A percentile compares a stretch with the other conserved stretches of the same genome.
Conservation (phyloP, 2,329 filamentous ascomycete genomes). For the Hymenotorrendiella dingleyae region DNA sequence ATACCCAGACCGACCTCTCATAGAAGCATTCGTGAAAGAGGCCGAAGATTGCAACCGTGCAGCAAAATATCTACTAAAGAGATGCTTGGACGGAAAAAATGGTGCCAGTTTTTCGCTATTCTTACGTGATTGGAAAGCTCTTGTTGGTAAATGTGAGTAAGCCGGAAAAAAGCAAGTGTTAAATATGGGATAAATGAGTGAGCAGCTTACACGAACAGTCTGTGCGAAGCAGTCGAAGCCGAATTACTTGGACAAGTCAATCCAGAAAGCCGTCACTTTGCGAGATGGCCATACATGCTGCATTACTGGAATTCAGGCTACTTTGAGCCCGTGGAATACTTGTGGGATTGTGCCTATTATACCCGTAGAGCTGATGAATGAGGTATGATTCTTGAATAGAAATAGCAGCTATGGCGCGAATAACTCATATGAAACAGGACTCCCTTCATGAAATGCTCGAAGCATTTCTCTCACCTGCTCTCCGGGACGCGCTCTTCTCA, state of each 20-base stretch:
- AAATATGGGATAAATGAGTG: conserved; percentile 1
- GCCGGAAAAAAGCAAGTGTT: neutral
- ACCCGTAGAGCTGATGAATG: conserved; percentile 9
- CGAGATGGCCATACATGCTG: conserved; percentile 9
- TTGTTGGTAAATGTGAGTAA: conserved; percentile 10
- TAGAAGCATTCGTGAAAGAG: conserved; percentile 12
- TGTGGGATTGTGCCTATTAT: conserved; percentile 7
- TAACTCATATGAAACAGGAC: conserved; percentile 6
- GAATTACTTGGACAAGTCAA: conserved; percentile 1
- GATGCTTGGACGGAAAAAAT: conserved; percentile 2
- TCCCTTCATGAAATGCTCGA: conserved; percentile 9
- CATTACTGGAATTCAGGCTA: conserved; percentile 3
- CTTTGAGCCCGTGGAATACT: conserved; percentile 9
- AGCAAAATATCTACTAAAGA: conserved; percentile 9
- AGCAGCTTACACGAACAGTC: no score
- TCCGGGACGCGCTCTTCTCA: conserved; percentile 3
- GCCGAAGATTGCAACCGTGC: conserved; percentile 6
- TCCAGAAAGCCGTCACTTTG: conserved; percentile 1
- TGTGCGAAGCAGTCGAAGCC: conserved; percentile 3
- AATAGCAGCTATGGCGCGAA: neutral
- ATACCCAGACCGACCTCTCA: conserved; percentile 7
- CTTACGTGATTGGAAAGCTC: conserved; percentile 7
- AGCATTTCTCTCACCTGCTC: conserved; percentile 7
- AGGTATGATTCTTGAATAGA: conserved; percentile 4
- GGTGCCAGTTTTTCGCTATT: conserved; percentile 6